Evolutionary conservation across 140 eudicot genomes (phyloP).

Genomic region (Bidens hawaiensis): DNA sequence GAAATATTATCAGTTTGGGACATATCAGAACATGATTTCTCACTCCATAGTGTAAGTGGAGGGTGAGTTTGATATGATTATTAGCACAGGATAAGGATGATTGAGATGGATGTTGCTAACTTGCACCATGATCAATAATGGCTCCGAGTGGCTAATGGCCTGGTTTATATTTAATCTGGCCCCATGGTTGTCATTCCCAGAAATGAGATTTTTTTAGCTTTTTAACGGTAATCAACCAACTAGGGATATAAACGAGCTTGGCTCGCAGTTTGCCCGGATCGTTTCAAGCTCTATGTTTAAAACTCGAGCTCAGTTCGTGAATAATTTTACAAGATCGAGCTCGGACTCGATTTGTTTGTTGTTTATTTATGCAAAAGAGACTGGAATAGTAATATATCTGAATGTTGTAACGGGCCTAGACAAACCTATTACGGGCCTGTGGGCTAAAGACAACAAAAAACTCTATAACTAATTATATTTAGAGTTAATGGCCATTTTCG

Average conservation of each 20-base stretch:
- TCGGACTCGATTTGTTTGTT: background rate
- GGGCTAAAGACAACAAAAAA: too few relatives aligned
- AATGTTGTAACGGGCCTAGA: too few relatives aligned
- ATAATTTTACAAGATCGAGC: background rate
- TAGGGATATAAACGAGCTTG: conserved; percentile 1
- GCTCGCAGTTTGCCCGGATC: too few relatives aligned
- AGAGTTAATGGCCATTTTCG: too few relatives aligned
- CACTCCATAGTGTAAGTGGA: conserved; percentile 26
- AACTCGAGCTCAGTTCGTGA: background rate
- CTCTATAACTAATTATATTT: too few relatives aligned
- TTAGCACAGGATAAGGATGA: conserved; percentile 13
- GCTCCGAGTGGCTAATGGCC: background rate
- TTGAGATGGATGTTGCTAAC: conserved; percentile 16
- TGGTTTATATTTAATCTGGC: conserved; percentile 13
- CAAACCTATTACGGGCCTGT: too few relatives aligned
- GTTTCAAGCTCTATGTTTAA: too few relatives aligned
- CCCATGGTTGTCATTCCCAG: conserved; percentile 6
- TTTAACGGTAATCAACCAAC: conserved; percentile 6
- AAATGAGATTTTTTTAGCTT: background rate
- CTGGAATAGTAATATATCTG: too few relatives aligned
- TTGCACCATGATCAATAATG: conserved; percentile 12
- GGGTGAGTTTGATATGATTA: conserved; percentile 24
- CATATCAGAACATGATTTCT: conserved; percentile 14
- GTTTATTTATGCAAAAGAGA: too few relatives aligned
- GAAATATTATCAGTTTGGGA: conserved; percentile 20